phyloP scores from a whole-genome alignment of 108 stramenopile species.

The Aurantiochytrium sp. region DNA sequence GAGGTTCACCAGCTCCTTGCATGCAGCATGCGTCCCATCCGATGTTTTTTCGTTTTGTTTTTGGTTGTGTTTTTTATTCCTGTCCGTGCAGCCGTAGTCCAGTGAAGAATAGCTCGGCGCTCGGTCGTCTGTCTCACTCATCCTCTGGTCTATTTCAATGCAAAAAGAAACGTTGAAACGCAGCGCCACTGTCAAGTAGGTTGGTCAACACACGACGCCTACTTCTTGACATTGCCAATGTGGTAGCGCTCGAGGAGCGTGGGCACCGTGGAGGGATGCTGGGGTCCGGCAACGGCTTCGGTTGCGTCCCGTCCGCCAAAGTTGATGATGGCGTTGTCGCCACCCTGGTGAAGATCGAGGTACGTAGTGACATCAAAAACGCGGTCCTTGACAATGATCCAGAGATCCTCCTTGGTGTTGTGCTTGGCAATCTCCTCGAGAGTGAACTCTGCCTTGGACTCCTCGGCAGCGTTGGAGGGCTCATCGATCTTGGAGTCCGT shows the following conservation, averaged over 20 bases:
- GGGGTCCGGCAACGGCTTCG: background rate
- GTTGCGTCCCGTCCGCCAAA: background rate
- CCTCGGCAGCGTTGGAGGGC: background rate
- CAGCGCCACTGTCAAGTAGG: too few species aligned
- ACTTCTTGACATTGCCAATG: background rate
- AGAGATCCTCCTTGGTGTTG: slow-evolving; percentile 75
- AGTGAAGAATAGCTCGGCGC: too few species aligned
- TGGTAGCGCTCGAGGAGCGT: slow-evolving; percentile 3
- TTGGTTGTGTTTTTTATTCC: too few species aligned
- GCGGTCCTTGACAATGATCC: slow-evolving; percentile 82
- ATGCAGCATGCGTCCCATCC: too few species aligned
- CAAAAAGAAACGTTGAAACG: too few species aligned
- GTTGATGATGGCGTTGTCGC: slow-evolving; percentile 18
- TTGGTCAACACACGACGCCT: background rate
- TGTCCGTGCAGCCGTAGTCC: too few species aligned
- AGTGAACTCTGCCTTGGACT: slow-evolving; percentile 38
- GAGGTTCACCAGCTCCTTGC: too few species aligned
- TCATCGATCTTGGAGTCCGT: background rate
- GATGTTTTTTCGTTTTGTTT: too few species aligned
- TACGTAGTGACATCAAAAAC: slow-evolving; percentile 80
- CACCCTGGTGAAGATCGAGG: background rate
- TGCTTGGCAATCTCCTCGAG: slow-evolving; percentile 76
- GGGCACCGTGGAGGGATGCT: slow-evolving; percentile 1
- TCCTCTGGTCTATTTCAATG: too few species aligned
- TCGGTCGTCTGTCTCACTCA: too few species aligned